These are phyloP conservation scores for Flaveria trinervia DNA, from an alignment of 129 eudicot genomes.

Conservation along the genomic window DNA sequence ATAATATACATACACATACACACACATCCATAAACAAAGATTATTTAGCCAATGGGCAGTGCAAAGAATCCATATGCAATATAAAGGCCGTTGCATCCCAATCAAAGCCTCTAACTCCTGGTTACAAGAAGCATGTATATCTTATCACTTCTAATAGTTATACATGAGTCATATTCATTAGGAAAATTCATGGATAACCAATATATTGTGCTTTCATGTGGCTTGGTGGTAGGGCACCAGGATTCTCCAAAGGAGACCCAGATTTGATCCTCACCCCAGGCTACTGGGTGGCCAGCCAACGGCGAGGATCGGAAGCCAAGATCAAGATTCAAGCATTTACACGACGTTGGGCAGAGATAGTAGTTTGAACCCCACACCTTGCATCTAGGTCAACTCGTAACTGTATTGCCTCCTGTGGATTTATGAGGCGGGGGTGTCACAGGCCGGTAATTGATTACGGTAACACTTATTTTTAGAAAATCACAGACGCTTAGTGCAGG, in stretches of 20 bases:
- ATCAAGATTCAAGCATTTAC: too few relatives aligned
- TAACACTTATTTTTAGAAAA: neutral
- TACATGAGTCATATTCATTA: slow-evolving; percentile 7
- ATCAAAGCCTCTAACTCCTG: neutral
- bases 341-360: too few relatives aligned
- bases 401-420: too few relatives aligned
- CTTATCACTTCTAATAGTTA: neutral
- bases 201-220: neutral
- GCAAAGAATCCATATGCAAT: slow-evolving; percentile 7
- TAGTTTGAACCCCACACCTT: too few relatives aligned
- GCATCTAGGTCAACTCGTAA: too few relatives aligned
- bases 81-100: neutral
- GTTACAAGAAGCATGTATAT: neutral
- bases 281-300: too few relatives aligned
- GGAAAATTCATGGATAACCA: neutral
- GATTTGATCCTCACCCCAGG: too few relatives aligned
- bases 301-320: too few relatives aligned
- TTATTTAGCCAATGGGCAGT: slow-evolving; percentile 2
- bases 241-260: too few relatives aligned
- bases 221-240: too few relatives aligned
- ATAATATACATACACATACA: slow-evolving; percentile 3
- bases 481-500: neutral
- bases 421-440: too few relatives aligned
- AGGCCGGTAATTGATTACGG: too few relatives aligned
- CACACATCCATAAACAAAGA: slow-evolving; percentile 1